Evolutionary conservation across 2,329 filamentous ascomycete species (phyloP), one percentile per base, ranked within the genome.

Genomic region (Fusarium kyushuense): DNA sequence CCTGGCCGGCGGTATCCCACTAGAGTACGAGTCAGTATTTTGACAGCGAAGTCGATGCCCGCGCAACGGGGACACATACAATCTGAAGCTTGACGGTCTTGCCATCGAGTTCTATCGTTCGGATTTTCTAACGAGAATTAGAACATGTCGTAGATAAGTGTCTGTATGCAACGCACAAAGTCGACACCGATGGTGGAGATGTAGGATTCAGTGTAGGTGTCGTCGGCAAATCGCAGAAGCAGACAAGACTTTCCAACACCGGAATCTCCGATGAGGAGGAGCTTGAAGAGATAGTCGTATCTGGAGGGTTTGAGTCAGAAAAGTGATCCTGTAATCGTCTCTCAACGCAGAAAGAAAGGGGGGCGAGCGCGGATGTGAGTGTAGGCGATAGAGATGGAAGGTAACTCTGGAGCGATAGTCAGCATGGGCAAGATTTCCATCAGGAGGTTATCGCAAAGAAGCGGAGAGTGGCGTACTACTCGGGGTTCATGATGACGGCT

Each of bases 211-310:
- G 96, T 99, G 87, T 98, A 99, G 82, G 96, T 98, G 79, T 97
- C 94, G 80, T 97, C 96, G 79, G 96, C 96, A 79, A 99, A 99
- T 85, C 96, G 94, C 80, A 99, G 87, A 75, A 99, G 88, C 85
- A 99, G 83, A 84, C 96, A 99, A 79, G 96, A 99, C 91, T 99
- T 99, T 91, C 96, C 96, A 79, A 99, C 96, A 90, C 96, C 96
- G 82, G 96, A 99, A 83, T 99, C 96, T 84, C 96, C 96, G 90
- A 99, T 99, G 86, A 99, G 95, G 83, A 99, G 93, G 74, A 99
- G 94, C 90, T 99, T 99, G 90, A 99, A 99, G 79, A 99, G 94
- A 83, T 99, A 99, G 82, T 99, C 96, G 92, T 99, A 99, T 96
- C 96, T 98, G 79, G 54, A 55, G 55, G 52, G 56, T 62, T 58